Evolutionary conservation across 106 monocot genomes (phyloP).

Genomic region (Hemerocallis citrina): DNA sequence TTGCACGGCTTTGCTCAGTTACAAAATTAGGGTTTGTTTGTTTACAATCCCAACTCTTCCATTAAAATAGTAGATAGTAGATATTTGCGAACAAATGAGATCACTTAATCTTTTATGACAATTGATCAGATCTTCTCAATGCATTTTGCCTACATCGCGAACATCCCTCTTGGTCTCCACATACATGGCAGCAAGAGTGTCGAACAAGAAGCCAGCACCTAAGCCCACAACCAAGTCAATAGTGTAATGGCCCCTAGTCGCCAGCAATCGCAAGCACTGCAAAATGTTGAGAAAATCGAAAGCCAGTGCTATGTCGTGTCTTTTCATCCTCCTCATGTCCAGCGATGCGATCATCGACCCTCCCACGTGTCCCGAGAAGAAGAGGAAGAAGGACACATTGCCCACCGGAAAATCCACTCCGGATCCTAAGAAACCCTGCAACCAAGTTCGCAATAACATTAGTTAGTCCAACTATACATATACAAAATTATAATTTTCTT

Average conservation of each 20-base stretch:
- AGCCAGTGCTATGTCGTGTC: constrained; percentile 30
- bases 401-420: constrained; percentile 91
- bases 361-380: constrained; percentile 95
- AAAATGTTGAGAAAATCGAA: constrained; percentile 69
- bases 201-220: constrained; percentile 74
- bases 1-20: no score
- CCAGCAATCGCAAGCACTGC: constrained; percentile 70
- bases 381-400: constrained; percentile 95
- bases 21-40: no score
- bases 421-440: constrained; percentile 69
- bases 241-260: constrained; percentile 89
- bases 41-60: no score
- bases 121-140: no score
- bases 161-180: constrained; percentile 6
- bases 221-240: constrained; percentile 79
- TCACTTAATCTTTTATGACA: no score
- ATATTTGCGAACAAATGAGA: no score
- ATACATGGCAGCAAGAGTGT: constrained; percentile 55
- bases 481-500: no score
- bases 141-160: neutral
- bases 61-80: no score
- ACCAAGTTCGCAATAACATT: neutral
- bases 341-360: constrained; percentile 76
- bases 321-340: constrained; percentile 71
- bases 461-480: neutral